Base-by-base conservation (phyloP, 192 early-diverging fungal genomes). In the Umbelopsis ramanniana region DNA sequence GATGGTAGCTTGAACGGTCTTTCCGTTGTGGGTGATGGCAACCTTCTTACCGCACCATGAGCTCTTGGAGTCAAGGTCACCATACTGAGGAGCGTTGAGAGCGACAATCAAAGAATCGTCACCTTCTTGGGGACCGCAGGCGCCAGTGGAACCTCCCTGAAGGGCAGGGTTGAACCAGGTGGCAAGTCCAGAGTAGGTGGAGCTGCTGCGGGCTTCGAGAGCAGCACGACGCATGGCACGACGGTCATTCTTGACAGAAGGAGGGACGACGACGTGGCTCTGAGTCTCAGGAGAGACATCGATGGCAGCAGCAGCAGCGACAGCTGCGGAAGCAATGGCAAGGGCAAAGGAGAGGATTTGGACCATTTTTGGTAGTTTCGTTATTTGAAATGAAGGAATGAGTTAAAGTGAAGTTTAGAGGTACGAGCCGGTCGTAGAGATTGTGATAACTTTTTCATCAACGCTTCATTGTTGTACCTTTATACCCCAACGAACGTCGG, bases 61-160 rank as follows among this genome's bases (percentile, higher is more conserved):
- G 68, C 77, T 77, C 17, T 54, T 68, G 43, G 66, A 43, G 48
- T 73, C 54, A 21, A 48, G 68, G 46, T 79, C 66, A 19, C 75
- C 79, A 71, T 77, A 81, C 72, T 79, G 73, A 23, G 55, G 48
- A 6, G 55, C 73, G 71, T 81, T 84, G 76, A 85, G 71, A 48
- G 83, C 83, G 35, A 80, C 78, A 55, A 85, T 82, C 75, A 74
- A 52, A 29, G 77, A 75, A 15, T 80, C 67, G 53, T 81, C 79
- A 69, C 76, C 52, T 69, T 79, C 81, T n/a, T 70, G 66, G 23
- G 71, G 70, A 40, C 80, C 80, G 55, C 83, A 84, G 50, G 76
- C 71, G 35, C 83, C 83, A 40, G 45, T 38, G 10, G 78, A 74
- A 29, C 72, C 68, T 26, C 74, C 74, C 48, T 75, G 68, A 21